Evolutionary conservation across 768 basidiomycete genomes (phyloP).

Genomic region (Boletus insuetus): DNA sequence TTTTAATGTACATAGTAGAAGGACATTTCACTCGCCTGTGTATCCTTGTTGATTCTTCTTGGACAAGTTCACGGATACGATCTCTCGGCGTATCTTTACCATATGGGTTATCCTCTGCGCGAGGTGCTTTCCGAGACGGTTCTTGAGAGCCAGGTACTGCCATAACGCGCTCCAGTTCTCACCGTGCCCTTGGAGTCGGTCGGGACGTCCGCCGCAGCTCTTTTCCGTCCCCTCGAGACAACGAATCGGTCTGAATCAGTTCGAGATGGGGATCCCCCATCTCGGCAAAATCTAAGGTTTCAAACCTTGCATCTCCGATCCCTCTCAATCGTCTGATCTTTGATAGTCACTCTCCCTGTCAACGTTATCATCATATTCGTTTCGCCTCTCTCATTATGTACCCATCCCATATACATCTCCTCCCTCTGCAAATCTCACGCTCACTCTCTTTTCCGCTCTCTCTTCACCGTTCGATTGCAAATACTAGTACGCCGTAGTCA

Average conservation of each 20-base stretch:
- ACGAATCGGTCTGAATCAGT: slow-evolving; percentile 10
- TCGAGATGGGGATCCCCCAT: slow-evolving; percentile 15
- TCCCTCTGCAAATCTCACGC: slow-evolving; percentile 30
- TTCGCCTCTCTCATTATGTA: no score
- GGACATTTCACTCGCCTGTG: slow-evolving; percentile 24
- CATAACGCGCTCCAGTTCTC: no score
- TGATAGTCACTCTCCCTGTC: slow-evolving; percentile 14
- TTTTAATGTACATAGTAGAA: slow-evolving; percentile 19
- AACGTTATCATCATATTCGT: slow-evolving; percentile 35
- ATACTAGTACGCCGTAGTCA: background rate
- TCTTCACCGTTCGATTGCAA: no score
- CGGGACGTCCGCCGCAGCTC: background rate
- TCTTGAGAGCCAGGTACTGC: slow-evolving; percentile 16
- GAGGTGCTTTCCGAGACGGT: slow-evolving; percentile 18
- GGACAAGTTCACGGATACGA: slow-evolving; percentile 16
- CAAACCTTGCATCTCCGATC: slow-evolving; percentile 31
- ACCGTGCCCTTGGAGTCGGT: slow-evolving; percentile 14
- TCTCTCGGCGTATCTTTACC: slow-evolving; percentile 31
- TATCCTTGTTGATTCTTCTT: slow-evolving; percentile 30
- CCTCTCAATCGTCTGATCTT: slow-evolving; percentile 16
- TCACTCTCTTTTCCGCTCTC: background rate
- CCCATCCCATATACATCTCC: no score
- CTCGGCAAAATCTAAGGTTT: slow-evolving; percentile 34
- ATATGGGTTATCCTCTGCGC: slow-evolving; percentile 28
- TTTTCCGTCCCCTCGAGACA: background rate